Percentiles rank a stretch among this genome's conserved stretches.
These are phyloP conservation scores for Dictyostelium intermedium DNA, from an alignment of 78 protist genomes.

Conservation along the genomic window DNA sequence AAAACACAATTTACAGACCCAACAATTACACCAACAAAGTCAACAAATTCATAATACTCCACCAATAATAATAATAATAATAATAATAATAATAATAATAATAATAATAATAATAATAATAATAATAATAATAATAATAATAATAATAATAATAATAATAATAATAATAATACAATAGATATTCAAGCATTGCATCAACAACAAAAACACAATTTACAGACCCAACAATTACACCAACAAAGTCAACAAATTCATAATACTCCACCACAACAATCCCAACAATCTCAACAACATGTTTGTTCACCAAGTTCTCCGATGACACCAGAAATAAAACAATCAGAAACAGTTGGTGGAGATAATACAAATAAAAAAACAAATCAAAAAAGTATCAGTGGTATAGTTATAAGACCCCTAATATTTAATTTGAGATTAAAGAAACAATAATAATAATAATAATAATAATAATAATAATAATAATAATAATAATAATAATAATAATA, in stretches of 20 bases:
- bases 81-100: not conserved
- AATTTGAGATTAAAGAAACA: not conserved
- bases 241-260: not conserved
- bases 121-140: not conserved
- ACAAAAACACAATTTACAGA: not conserved
- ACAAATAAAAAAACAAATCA: constrained; percentile 20
- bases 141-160: not conserved
- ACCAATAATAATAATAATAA: not conserved
- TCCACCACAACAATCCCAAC: constrained; percentile 3
- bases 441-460: too few species aligned
- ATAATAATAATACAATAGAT: not conserved
- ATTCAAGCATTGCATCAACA: not conserved
- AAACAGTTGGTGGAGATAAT: not conserved
- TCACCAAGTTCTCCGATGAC: constrained; percentile 18
- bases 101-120: not conserved
- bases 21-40: constrained; percentile 3
- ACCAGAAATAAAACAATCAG: not conserved
- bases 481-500: too few species aligned
- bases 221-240: constrained; percentile 27
- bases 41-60: constrained; percentile 5
- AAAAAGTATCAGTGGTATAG: constrained; percentile 66
- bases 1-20: not conserved
- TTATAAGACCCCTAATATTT: constrained; percentile 24
- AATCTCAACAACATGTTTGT: constrained; percentile 16
- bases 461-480: too few species aligned